Evolutionary conservation across 257 asterid species (phyloP).

Genomic region (Ocimum tenuiflorum): DNA sequence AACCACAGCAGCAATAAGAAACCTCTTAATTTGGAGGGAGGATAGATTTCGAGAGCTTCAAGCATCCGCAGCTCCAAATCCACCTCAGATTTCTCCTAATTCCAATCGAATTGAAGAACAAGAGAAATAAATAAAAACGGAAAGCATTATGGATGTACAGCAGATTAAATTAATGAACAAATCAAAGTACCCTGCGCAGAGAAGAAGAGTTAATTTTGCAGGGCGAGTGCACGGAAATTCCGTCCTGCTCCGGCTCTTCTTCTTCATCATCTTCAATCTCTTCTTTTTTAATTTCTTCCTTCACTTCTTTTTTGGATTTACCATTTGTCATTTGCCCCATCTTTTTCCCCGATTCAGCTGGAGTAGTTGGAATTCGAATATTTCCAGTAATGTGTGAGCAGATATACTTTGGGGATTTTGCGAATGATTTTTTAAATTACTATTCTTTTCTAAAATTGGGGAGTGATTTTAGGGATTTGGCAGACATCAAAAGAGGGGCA

Average conservation of each 20-base stretch:
- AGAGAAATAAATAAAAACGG: too few relatives aligned
- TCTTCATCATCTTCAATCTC: constrained; percentile 28
- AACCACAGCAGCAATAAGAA: not conserved
- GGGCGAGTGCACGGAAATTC: constrained; percentile 83
- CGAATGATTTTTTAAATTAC: too few relatives aligned
- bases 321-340: constrained; percentile 52
- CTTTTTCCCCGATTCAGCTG: not conserved
- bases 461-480: constrained; percentile 20
- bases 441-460: not conserved
- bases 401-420: not conserved
- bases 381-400: not conserved
- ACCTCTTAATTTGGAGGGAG: constrained; percentile 82
- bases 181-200: constrained; percentile 37
- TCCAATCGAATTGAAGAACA: not conserved
- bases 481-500: not conserved
- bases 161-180: not conserved
- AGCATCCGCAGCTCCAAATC: constrained; percentile 81
- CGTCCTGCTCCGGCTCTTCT: constrained; percentile 69
- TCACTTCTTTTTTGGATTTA: constrained; percentile 37
- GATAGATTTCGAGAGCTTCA: constrained; percentile 90
- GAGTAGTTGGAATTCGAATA: constrained; percentile 5
- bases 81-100: constrained; percentile 75
- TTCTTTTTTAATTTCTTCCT: constrained; percentile 36
- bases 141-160: too few relatives aligned
- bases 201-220: constrained; percentile 68